phyloP scores from a whole-genome alignment of 108 stramenopile genomes.

The Pseudonitzschia multistriata region DNA sequence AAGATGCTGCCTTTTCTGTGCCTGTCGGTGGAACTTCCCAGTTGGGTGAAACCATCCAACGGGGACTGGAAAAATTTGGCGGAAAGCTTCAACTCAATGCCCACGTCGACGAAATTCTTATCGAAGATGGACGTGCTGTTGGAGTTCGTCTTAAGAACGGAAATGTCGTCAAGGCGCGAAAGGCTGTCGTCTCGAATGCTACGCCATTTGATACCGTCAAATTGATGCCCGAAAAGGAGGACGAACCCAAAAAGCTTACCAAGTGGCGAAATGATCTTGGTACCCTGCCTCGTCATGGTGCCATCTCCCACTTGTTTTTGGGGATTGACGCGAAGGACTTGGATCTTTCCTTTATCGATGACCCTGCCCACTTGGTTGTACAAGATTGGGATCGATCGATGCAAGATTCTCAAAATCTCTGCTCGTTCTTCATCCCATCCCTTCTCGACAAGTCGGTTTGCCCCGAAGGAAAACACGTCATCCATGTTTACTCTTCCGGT shows the following conservation, averaged over 20 bases:
- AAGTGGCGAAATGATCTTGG: constrained; percentile 77
- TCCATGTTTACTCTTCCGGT: constrained; percentile 92
- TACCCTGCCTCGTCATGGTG: constrained; percentile 84
- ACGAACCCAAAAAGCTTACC: constrained; percentile 56
- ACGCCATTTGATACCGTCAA: constrained; percentile 94
- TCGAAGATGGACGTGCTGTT: constrained; percentile 85
- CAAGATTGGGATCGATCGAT: constrained; percentile 88
- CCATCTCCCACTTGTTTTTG: constrained; percentile 85
- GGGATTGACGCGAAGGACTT: constrained; percentile 81
- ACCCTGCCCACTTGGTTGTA: constrained; percentile 89
- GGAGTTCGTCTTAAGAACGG: constrained; percentile 91
- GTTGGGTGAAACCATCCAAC: constrained; percentile 71
- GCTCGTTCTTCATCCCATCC: constrained; percentile 87
- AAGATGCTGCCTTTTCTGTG: constrained; percentile 77
- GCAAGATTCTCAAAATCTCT: constrained; percentile 91
- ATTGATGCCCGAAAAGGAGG: constrained; percentile 51
- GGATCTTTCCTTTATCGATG: constrained; percentile 82
- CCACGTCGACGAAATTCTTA: constrained; percentile 87
- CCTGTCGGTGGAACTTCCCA: constrained; percentile 88
- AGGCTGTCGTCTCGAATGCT: constrained; percentile 93
- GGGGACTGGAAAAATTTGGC: constrained; percentile 84
- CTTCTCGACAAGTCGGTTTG: constrained; percentile 89
- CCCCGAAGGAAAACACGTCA: constrained; percentile 92
- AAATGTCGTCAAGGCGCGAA: constrained; percentile 78
- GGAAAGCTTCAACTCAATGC: constrained; percentile 87